A percentile compares a stretch with the other conserved stretches of the same genome.
Evolutionary conservation across 2,329 filamentous ascomycete genomes (phyloP).

Genomic region (Penicillium sp.): DNA sequence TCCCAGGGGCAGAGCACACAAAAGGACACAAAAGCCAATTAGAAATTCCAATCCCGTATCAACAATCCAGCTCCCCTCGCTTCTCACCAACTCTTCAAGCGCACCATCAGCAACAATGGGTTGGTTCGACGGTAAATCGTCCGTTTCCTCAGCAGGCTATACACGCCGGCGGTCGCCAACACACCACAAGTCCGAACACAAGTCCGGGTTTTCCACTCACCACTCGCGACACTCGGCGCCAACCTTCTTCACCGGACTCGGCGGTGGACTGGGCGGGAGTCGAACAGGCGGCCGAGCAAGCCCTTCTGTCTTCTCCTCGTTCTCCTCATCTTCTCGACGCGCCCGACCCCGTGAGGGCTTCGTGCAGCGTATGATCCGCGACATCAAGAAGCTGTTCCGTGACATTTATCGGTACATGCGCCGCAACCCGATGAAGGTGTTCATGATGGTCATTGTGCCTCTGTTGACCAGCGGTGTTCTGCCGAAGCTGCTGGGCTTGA

Average conservation of each 20-base stretch:
- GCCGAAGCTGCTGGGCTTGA: conserved; percentile 72
- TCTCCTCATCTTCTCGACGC: conserved; percentile 72
- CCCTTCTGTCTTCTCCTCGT: conserved; percentile 57
- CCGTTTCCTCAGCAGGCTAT: conserved; percentile 31
- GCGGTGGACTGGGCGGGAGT: conserved; percentile 37
- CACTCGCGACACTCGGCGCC: conserved; percentile 42
- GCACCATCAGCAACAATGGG: conserved; percentile 37
- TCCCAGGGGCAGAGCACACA: not conserved
- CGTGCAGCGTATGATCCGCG: conserved; percentile 69
- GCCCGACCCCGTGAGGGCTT: conserved; percentile 77
- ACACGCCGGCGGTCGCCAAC: conserved; percentile 27
- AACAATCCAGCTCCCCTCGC: not conserved
- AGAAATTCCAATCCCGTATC: not conserved
- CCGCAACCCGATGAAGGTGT: conserved; percentile 81
- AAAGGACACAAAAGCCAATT: not conserved
- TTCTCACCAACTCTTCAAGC: not conserved
- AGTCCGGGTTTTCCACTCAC: conserved; percentile 40
- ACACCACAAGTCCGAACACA: conserved; percentile 33
- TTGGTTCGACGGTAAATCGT: conserved; percentile 48
- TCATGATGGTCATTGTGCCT: conserved; percentile 84
- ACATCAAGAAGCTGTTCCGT: conserved; percentile 76
- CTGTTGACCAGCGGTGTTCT: conserved; percentile 81
- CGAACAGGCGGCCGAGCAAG: conserved; percentile 35
- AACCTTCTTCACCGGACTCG: conserved; percentile 49
- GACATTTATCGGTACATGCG: conserved; percentile 81